phyloP scores from a whole-genome alignment of 83 land plant genomes.

The Thuja plicata region DNA sequence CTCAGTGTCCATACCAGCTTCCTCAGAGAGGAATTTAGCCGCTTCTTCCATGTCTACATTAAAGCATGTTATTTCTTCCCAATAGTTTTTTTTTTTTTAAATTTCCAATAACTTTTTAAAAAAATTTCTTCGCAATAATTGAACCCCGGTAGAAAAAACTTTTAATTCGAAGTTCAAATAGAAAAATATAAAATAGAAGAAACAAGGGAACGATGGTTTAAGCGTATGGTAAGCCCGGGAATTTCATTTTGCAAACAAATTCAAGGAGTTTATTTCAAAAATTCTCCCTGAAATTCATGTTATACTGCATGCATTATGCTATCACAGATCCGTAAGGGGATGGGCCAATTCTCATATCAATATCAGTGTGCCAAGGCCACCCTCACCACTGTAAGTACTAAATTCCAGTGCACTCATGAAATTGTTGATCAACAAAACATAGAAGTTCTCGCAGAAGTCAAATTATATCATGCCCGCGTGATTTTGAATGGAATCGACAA shows the following conservation, averaged over 20 bases:
- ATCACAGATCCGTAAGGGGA: background rate
- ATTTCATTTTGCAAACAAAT: background rate
- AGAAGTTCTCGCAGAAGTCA: conserved; percentile 17
- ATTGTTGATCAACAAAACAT: background rate
- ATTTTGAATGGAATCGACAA: conserved; percentile 27
- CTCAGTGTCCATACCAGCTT: no score
- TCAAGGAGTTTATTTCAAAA: background rate
- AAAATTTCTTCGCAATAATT: no score
- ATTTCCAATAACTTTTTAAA: no score
- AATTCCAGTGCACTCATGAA: background rate
- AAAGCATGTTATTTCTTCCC: no score
- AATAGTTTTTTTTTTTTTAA: no score
- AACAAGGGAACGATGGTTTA: no score
- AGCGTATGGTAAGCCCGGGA: no score
- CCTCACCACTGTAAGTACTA: background rate
- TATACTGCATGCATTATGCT: background rate
- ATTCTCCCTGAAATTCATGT: background rate
- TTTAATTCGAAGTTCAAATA: no score
- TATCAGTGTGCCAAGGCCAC: background rate
- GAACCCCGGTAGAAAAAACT: no score
- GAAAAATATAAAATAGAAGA: no score
- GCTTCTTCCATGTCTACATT: no score
- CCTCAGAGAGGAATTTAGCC: no score
- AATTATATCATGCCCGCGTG: conserved; percentile 32
- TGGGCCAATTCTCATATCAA: background rate